These are phyloP conservation scores for Malassezia slooffiae DNA, from an alignment of 1,284 basidiomycete species.

Conservation along the genomic window DNA sequence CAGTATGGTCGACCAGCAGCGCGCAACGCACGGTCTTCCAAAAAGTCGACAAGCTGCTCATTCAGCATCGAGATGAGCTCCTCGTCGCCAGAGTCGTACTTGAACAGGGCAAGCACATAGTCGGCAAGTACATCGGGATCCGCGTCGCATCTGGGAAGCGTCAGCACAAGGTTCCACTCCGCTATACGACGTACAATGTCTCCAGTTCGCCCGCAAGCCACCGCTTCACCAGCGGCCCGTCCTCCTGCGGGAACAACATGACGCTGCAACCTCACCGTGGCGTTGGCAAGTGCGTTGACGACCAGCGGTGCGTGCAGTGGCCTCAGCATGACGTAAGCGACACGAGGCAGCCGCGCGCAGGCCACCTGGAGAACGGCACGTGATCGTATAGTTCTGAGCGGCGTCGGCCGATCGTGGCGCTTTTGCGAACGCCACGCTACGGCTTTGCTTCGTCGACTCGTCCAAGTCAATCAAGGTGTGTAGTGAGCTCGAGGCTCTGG, in stretches of 20 bases:
- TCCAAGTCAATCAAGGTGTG: too few species aligned
- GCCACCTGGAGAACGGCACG: too few species aligned
- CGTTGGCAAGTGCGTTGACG: too few species aligned
- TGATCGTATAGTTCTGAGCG: constrained; percentile 12
- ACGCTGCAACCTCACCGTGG: too few species aligned
- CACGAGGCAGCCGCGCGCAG: too few species aligned
- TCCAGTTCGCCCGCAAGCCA: constrained; percentile 14
- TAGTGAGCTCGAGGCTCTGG: too few species aligned
- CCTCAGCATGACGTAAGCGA: constrained; percentile 1
- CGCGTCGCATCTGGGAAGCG: constrained; percentile 75
- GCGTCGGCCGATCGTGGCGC: constrained; percentile 2
- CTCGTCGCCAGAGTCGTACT: constrained; percentile 71
- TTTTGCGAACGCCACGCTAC: background rate
- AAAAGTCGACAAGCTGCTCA: constrained; percentile 74
- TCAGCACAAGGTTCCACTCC: background rate
- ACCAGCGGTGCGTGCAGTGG: too few species aligned
- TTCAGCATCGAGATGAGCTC: constrained; percentile 70
- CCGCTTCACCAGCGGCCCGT: constrained; percentile 9
- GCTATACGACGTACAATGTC: background rate
- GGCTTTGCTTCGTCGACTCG: too few species aligned
- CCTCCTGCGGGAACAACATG: constrained; percentile 18
- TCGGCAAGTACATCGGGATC: constrained; percentile 86
- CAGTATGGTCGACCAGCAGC: background rate
- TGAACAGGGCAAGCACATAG: constrained; percentile 85
- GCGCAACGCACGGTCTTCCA: constrained; percentile 62